phyloP scores from a whole-genome alignment of 2,329 filamentous ascomycete genomes.

The Stagonosporopsis cucurbitacearum region DNA sequence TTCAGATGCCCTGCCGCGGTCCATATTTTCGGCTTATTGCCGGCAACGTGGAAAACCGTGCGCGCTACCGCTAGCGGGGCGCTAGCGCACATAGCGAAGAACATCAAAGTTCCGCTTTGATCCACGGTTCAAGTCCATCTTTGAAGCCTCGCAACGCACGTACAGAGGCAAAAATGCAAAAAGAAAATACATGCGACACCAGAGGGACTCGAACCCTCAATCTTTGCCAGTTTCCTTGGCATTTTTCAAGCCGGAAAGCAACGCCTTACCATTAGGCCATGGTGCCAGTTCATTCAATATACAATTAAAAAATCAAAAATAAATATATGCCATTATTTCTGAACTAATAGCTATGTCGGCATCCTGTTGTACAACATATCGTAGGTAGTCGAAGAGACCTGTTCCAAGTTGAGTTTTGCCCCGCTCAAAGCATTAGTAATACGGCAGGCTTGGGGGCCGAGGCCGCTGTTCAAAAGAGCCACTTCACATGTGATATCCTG shows the following conservation, averaged over 20 bases:
- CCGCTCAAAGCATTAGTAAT: background rate
- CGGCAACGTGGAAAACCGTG: too few species aligned
- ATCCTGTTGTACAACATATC: background rate
- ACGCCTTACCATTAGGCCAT: constrained; percentile 55
- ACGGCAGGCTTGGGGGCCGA: too few species aligned
- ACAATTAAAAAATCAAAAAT: fast-evolving
- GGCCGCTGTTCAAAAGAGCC: too few species aligned
- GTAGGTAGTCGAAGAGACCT: too few species aligned
- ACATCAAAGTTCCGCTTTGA: background rate
- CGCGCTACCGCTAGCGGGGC: too few species aligned
- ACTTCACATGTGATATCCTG: too few species aligned
- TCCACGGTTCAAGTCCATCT: background rate
- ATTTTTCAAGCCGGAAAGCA: constrained; percentile 56
- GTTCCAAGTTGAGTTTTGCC: background rate
- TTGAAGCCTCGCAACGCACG: constrained; percentile 1
- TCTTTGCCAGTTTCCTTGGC: too few species aligned
- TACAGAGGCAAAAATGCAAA: constrained; percentile 4
- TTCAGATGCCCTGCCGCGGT: background rate
- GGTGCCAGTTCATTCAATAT: constrained; percentile 30
- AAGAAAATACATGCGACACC: constrained; percentile 40
- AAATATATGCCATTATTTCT: background rate
- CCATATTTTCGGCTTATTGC: background rate
- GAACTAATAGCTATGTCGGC: too few species aligned
- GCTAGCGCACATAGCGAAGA: background rate
- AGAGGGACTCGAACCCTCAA: constrained; percentile 53